Conservation (phyloP, 306 rosid genomes). For the Fragaria ananassa region DNA sequence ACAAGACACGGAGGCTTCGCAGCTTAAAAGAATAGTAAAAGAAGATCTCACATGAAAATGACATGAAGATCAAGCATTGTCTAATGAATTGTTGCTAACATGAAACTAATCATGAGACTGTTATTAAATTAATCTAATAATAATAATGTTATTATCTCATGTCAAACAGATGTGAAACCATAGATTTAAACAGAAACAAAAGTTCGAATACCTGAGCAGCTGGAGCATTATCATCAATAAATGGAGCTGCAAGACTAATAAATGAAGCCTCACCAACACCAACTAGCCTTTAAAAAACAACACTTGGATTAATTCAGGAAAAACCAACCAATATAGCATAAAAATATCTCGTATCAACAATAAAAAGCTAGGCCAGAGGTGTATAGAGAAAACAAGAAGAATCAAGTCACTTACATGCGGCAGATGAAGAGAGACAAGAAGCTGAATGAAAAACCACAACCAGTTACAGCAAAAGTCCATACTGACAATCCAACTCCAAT, state of each 20-base stretch:
- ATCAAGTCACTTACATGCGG: constrained; percentile 59
- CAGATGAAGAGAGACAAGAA: constrained; percentile 75
- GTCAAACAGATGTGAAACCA: constrained; percentile 16
- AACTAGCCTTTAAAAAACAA: constrained; percentile 54
- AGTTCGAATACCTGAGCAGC: constrained; percentile 49
- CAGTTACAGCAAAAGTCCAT: constrained; percentile 67
- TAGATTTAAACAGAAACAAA: constrained; percentile 10
- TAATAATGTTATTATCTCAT: background rate
- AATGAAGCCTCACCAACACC: constrained; percentile 96
- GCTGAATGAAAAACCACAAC: constrained; percentile 55
- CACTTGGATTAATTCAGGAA: constrained; percentile 9
- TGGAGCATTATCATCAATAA: constrained; percentile 87
- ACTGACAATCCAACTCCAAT: constrained; percentile 79
- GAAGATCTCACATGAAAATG: background rate
- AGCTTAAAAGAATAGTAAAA: background rate
- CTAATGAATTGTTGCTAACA: background rate
- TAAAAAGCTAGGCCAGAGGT: background rate
- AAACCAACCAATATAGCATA: constrained; percentile 12
- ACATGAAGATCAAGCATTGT: background rate
- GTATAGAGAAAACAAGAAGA: constrained; percentile 9
- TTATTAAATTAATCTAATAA: background rate
- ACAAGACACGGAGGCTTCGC: background rate
- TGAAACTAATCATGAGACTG: background rate
- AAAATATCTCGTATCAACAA: background rate
- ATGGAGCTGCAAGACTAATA: constrained; percentile 88